Conservation (phyloP, 768 basidiomycete species). For the Boletus subparvulus region DNA sequence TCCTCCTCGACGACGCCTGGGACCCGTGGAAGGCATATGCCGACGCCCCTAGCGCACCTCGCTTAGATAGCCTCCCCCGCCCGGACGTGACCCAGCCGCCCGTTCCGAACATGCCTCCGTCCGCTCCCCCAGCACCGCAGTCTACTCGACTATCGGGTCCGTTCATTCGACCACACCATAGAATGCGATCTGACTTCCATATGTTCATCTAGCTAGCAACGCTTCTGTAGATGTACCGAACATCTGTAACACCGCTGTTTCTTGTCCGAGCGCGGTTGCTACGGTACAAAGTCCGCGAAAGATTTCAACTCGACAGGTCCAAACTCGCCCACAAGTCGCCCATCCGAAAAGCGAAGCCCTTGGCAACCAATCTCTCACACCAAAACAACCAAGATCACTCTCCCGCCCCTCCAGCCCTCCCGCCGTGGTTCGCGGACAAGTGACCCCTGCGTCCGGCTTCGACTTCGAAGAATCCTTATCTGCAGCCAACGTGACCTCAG, state of each 20-base stretch:
- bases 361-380: constrained; percentile 16
- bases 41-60: background rate
- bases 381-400: background rate
- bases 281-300: constrained; percentile 13
- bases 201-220: constrained; percentile 3
- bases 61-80: background rate
- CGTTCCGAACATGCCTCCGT: background rate
- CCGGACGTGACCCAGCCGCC: background rate
- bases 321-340: background rate
- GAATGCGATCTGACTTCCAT: background rate
- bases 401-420: constrained; percentile 1
- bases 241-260: background rate
- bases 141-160: constrained; percentile 10
- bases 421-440: constrained; percentile 28
- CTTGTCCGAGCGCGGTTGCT: constrained; percentile 19
- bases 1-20: constrained; percentile 14
- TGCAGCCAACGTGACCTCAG: constrained; percentile 30
- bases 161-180: constrained; percentile 3
- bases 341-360: constrained; percentile 13
- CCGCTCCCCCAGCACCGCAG: background rate
- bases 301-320: constrained; percentile 4
- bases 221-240: constrained; percentile 3
- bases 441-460: constrained; percentile 14
- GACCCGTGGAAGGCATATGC: constrained; percentile 23
- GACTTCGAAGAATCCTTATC: constrained; percentile 32